Evolutionary conservation across 331 rosid species (phyloP).

Genomic region (Quercus lobata): DNA sequence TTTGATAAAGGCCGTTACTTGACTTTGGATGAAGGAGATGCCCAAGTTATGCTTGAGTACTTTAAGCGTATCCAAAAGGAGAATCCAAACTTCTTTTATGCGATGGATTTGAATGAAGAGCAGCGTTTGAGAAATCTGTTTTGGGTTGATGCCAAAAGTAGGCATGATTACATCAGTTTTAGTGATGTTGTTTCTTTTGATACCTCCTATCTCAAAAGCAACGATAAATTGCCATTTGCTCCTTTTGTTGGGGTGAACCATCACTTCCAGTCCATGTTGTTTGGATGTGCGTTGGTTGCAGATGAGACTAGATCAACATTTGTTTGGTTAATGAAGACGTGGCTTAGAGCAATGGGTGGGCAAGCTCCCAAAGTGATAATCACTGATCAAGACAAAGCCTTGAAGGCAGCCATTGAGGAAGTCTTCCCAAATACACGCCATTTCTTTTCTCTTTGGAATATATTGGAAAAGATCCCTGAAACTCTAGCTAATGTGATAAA

Average conservation of each 20-base stretch:
- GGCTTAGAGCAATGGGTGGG: slow-evolving; percentile 91
- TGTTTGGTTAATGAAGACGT: slow-evolving; percentile 73
- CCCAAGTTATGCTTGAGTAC: slow-evolving; percentile 63
- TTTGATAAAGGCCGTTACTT: slow-evolving; percentile 74
- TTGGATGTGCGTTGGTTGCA: slow-evolving; percentile 86
- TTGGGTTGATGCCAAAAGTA: slow-evolving; percentile 95
- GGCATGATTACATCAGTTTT: slow-evolving; percentile 81
- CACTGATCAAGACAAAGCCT: slow-evolving; percentile 75
- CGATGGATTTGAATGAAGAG: slow-evolving; percentile 82
- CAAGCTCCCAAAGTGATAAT: slow-evolving; percentile 82
- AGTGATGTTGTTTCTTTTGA: slow-evolving; percentile 84
- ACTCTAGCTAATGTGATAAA: slow-evolving; percentile 71
- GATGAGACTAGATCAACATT: slow-evolving; percentile 72
- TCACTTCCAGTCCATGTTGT: slow-evolving; percentile 81
- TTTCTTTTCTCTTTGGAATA: slow-evolving; percentile 71
- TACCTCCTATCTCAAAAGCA: slow-evolving; percentile 74
- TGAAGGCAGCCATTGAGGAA: slow-evolving; percentile 65
- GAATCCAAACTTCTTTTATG: slow-evolving; percentile 83
- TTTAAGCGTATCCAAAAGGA: slow-evolving; percentile 71
- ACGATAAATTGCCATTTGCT: slow-evolving; percentile 88
- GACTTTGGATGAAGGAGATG: slow-evolving; percentile 75
- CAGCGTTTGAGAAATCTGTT: slow-evolving; percentile 72
- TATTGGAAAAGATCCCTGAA: slow-evolving; percentile 78
- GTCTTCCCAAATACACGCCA: slow-evolving; percentile 63
- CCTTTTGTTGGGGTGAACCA: slow-evolving; percentile 94